Percentiles rank a stretch among this genome's conserved stretches.
Evolutionary conservation across 2,329 filamentous ascomycete species (phyloP).

Genomic region (Fusarium udum): DNA sequence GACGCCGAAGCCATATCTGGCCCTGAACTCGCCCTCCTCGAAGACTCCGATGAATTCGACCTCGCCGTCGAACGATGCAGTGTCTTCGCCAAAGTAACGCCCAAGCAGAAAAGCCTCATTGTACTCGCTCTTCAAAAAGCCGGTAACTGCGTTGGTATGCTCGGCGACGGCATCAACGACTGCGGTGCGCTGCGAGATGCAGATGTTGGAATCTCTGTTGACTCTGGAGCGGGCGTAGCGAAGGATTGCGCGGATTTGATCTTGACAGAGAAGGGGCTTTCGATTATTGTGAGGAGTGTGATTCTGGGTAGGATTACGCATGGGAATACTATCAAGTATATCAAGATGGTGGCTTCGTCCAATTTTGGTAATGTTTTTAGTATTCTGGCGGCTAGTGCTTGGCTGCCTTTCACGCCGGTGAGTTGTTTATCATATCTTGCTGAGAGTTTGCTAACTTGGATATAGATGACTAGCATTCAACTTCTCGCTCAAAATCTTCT

Average conservation of each 20-base stretch:
- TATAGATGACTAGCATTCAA: not conserved
- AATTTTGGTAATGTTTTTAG: constrained; percentile 6
- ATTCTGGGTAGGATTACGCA: not conserved
- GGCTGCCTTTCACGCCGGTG: not conserved
- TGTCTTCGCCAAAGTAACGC: not conserved
- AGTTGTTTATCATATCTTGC: not conserved
- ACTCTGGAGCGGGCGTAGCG: not conserved
- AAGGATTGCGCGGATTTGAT: constrained; percentile 6
- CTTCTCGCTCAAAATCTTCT: not conserved
- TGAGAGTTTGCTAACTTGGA: not conserved
- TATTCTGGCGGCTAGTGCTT: not conserved
- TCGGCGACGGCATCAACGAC: not conserved
- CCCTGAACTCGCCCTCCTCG: not conserved
- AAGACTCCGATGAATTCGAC: not conserved
- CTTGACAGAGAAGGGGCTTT: not conserved
- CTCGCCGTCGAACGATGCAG: not conserved
- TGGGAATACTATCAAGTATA: not conserved
- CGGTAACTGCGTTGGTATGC: not conserved
- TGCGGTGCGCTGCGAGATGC: not conserved
- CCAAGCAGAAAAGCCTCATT: not conserved
- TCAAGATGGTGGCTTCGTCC: constrained; percentile 4
- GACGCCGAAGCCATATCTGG: not conserved
- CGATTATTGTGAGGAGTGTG: not conserved
- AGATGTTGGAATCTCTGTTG: constrained; percentile 5
- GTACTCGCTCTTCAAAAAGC: not conserved